Evolutionary conservation across 768 basidiomycete genomes (phyloP).

Genomic region (Pleurotus djamor): DNA sequence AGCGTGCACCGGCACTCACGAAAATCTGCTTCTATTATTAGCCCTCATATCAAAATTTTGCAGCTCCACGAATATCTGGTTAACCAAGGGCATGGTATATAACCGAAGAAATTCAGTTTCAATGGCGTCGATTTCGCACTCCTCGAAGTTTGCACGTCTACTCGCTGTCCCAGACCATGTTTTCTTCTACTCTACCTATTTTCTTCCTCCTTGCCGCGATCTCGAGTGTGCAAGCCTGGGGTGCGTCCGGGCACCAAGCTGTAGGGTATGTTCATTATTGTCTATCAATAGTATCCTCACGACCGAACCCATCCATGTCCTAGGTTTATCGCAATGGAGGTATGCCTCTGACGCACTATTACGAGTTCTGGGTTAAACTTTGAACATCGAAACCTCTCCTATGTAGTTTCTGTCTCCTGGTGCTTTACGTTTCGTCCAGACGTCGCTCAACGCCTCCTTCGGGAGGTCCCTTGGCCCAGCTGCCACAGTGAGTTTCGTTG

Average conservation of each 20-base stretch:
- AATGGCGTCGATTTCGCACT: no score
- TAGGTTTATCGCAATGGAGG: conserved; percentile 42
- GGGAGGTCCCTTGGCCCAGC: conserved; percentile 45
- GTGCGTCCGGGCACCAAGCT: conserved; percentile 39
- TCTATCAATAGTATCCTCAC: neutral
- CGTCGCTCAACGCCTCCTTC: conserved; percentile 40
- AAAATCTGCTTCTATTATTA: neutral
- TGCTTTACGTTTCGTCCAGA: conserved; percentile 43
- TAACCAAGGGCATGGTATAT: no score
- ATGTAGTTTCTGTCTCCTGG: conserved; percentile 46
- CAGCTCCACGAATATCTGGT: neutral
- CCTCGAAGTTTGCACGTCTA: no score
- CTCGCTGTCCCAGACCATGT: no score
- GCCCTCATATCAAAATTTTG: neutral
- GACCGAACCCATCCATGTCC: neutral
- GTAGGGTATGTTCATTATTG: conserved; percentile 29
- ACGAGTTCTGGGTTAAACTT: neutral
- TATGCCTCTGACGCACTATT: conserved; percentile 10
- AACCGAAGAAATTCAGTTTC: no score
- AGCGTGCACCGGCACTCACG: neutral
- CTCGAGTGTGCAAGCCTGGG: conserved; percentile 28
- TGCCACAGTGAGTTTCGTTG: conserved; percentile 32
- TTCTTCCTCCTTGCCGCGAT: neutral
- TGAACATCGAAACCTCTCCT: neutral
- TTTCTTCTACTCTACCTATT: neutral